Conservation (phyloP, 164 flowering plant species). For the Pachysandra terminalis region DNA sequence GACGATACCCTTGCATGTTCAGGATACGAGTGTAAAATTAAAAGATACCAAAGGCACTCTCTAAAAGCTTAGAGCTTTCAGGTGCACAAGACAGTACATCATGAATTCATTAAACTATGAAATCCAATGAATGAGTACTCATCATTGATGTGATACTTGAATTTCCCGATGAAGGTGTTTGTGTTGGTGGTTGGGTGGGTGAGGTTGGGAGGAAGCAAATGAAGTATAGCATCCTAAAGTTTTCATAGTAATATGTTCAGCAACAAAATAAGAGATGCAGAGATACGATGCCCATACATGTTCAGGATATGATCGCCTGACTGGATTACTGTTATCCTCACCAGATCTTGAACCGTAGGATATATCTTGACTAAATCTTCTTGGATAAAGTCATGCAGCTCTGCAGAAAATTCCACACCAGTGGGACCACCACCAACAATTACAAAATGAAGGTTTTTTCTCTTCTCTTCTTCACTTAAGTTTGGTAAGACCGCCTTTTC, state of each 20-base stretch:
- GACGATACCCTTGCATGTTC: too few relatives aligned
- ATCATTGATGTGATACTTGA: background rate
- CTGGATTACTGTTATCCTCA: conserved; percentile 78
- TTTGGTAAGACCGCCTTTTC: conserved; percentile 77
- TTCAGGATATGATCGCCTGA: conserved; percentile 84
- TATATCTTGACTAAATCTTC: conserved; percentile 69
- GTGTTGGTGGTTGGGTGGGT: too few relatives aligned
- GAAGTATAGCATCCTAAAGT: too few relatives aligned
- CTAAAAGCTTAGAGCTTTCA: too few relatives aligned
- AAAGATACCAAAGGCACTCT: too few relatives aligned
- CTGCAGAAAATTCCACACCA: conserved; percentile 96
- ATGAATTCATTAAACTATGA: background rate
- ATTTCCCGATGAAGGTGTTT: too few relatives aligned
- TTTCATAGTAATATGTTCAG: background rate
- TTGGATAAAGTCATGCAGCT: conserved; percentile 76
- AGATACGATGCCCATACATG: conserved; percentile 31
- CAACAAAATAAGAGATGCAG: background rate
- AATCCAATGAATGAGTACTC: background rate
- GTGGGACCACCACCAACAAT: conserved; percentile 98
- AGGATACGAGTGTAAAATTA: too few relatives aligned
- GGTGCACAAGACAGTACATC: background rate
- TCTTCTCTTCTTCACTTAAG: conserved; percentile 72
- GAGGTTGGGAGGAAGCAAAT: too few relatives aligned
- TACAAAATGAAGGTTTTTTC: conserved; percentile 76
- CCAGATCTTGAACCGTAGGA: conserved; percentile 58